These are phyloP conservation scores for Hirsutella thompsonii DNA, from an alignment of 2,329 filamentous ascomycete species.

Conservation along the genomic window DNA sequence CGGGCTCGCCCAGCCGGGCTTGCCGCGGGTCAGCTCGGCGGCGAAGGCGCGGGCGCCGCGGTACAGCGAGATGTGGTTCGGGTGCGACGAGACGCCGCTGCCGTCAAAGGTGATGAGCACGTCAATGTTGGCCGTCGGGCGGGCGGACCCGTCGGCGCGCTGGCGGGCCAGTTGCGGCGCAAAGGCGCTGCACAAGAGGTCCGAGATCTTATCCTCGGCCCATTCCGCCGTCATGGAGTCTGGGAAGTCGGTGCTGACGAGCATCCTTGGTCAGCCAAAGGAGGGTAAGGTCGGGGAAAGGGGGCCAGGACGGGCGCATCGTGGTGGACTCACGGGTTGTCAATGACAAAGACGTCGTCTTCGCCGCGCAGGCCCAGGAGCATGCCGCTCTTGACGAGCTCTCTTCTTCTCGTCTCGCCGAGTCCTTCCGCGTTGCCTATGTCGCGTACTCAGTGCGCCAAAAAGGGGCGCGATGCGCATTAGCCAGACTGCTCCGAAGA, in stretches of 20 bases:
- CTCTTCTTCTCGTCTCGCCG: conserved; percentile 68
- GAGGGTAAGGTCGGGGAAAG: neutral
- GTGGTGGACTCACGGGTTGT: conserved; percentile 57
- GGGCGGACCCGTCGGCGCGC: conserved; percentile 16
- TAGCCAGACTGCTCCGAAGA: neutral
- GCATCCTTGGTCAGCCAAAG: conserved; percentile 10
- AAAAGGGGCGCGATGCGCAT: neutral
- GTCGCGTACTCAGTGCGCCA: conserved; percentile 16
- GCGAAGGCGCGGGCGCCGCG: conserved; percentile 68
- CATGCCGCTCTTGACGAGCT: conserved; percentile 70
- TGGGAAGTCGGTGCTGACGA: conserved; percentile 48
- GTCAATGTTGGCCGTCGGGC: conserved; percentile 50
- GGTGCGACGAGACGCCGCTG: conserved; percentile 73
- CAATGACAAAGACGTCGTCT: conserved; percentile 76
- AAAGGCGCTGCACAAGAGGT: conserved; percentile 60
- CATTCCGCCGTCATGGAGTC: conserved; percentile 80
- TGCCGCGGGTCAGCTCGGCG: conserved; percentile 47
- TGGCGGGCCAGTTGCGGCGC: conserved; percentile 45
- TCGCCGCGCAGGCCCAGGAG: conserved; percentile 60
- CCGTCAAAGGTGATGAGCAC: conserved; percentile 81
- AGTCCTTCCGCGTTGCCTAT: conserved; percentile 75
- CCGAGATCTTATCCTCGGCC: conserved; percentile 57
- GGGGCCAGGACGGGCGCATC: too few relatives aligned
- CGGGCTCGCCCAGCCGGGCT: conserved; percentile 54
- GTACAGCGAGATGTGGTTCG: conserved; percentile 86